Base-by-base conservation (phyloP, 305 asterid species). In the Solanum chacoense region DNA sequence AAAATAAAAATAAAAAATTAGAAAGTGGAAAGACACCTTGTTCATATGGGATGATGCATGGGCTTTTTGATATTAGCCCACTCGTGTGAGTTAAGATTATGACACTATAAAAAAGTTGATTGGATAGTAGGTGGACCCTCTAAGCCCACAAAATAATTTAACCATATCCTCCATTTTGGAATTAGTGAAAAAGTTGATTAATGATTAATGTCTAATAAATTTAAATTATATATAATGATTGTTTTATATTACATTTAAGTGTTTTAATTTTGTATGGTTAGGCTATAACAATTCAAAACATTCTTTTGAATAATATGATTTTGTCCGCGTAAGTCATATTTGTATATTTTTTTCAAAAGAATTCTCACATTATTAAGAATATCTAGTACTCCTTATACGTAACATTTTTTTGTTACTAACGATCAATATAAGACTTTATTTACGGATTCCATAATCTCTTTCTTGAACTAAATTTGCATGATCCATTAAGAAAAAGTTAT, bases 101-200 rank as follows among this genome's bases (percentile, higher is more conserved):
- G 45, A 75, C 40, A 31, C 29, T 34, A 74, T 31, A 45, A 32
- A 34, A 75, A 75, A 11, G 28, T 75, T 74, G 83, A 75, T 20
- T 75, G n/a, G 83, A 35, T 35, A 35, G 28, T 34, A 36, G 22
- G 55, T 77, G 55, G 84, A 11, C 84, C 55, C 55, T 34, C 8
- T 3, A n/a, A 79, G 35, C 85, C 85, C 85, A 83, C 73, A 50
- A 50, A 50, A 83, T 50, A 83, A 83, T 83, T 83, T 29, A 83
- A 83, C 5, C 16, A 31, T 50, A 50, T 45, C 73, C 18, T 45
- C 10, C 71, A 45, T 81, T 81, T 83, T 83, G 87, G 73, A 50
- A 31, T 40, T 31, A 50, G 42, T 83, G 38, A 83, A 45, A 83
- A 42, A 16, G 73, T 11, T 22, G 11, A 6, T 22, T 35, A 75